Percentiles rank a stretch among this genome's conserved stretches.
Conservation (phyloP, 768 basidiomycete genomes). For the Cystofilobasidium ferigula region DNA sequence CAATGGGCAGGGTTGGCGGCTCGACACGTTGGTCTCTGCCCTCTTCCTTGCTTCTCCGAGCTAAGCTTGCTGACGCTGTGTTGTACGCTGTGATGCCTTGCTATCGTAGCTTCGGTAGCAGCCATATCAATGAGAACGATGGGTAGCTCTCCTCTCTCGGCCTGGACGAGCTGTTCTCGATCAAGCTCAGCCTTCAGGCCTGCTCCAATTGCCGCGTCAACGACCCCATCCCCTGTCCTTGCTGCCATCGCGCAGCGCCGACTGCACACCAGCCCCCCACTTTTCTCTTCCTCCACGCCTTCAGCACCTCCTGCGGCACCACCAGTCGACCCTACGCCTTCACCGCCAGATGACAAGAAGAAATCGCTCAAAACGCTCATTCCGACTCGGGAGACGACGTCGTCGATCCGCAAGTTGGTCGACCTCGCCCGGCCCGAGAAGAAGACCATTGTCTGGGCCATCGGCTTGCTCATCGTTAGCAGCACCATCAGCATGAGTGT, state of each 20-base stretch:
- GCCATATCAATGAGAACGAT: no score
- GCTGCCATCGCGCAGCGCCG: not conserved
- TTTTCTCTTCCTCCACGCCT: not conserved
- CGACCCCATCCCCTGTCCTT: not conserved
- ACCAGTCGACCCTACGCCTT: not conserved
- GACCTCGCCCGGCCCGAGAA: constrained; percentile 71
- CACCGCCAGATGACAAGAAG: not conserved
- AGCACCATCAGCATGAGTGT: constrained; percentile 84
- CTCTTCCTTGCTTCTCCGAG: no score
- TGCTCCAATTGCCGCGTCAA: not conserved
- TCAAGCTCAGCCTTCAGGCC: not conserved
- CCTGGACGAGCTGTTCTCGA: no score
- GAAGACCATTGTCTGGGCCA: constrained; percentile 61
- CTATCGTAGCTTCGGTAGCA: no score
- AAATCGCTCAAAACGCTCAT: not conserved
- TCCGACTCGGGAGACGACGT: constrained; percentile 3
- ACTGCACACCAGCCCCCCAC: not conserved
- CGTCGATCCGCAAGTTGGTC: constrained; percentile 45
- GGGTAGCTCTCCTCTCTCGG: no score
- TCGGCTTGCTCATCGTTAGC: constrained; percentile 67
- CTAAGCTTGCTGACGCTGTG: no score
- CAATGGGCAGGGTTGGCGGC: not conserved
- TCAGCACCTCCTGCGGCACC: not conserved
- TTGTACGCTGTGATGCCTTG: no score
- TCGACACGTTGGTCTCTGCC: constrained; percentile 3